Evolutionary conservation across 2,329 filamentous ascomycete genomes (phyloP).

Genomic region (Cadophora sp.): DNA sequence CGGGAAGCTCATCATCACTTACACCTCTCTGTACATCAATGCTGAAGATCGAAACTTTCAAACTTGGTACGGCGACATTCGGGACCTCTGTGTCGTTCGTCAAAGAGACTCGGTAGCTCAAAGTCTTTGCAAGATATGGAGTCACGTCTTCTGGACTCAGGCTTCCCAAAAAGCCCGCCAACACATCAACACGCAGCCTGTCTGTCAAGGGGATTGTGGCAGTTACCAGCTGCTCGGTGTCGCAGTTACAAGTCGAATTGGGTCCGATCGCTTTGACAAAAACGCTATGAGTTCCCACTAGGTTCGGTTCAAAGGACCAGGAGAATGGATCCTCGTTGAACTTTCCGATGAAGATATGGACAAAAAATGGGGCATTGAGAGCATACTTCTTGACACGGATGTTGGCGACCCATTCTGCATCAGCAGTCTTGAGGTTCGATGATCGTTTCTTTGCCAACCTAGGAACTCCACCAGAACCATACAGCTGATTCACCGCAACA

Average conservation of each 20-base stretch:
- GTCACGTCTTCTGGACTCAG: conserved; percentile 36
- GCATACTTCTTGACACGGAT: conserved; percentile 67
- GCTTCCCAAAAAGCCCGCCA: conserved; percentile 43
- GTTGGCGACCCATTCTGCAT: conserved; percentile 73
- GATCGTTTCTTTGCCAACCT: neutral
- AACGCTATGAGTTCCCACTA: conserved; percentile 45
- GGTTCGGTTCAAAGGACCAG: conserved; percentile 42
- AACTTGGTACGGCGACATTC: conserved; percentile 34
- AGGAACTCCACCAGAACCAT: conserved; percentile 36
- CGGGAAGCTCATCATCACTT: conserved; percentile 26
- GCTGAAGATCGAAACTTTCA: conserved; percentile 39
- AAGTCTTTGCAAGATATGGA: conserved; percentile 38
- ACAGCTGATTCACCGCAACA: conserved; percentile 64
- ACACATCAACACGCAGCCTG: conserved; percentile 46
- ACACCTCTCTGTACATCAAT: conserved; percentile 30
- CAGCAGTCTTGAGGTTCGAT: neutral
- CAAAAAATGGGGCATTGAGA: conserved; percentile 64
- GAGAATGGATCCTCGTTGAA: conserved; percentile 33
- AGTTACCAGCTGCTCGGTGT: conserved; percentile 44
- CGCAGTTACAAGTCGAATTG: conserved; percentile 19
- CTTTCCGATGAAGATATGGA: conserved; percentile 72
- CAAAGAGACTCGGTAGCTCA: conserved; percentile 39
- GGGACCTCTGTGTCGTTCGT: conserved; percentile 34
- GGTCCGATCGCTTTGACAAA: conserved; percentile 44
- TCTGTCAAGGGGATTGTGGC: conserved; percentile 54